Conservation (phyloP, 2,329 filamentous ascomycete species). For the Chaetoscypha palmicola region DNA sequence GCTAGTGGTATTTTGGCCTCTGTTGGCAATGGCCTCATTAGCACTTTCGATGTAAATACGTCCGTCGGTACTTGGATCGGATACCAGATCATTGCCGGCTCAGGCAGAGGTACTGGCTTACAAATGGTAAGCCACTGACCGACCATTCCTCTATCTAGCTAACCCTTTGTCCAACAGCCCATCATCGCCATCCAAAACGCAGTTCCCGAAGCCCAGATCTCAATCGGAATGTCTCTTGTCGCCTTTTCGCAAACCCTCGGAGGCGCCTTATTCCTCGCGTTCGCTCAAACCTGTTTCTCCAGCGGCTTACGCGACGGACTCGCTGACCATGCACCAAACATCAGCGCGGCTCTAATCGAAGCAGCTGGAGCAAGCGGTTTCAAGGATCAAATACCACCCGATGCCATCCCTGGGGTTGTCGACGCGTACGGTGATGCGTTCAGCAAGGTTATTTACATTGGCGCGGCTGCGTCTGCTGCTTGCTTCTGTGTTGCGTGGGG, state of each 20-base stretch:
- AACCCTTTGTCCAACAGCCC: constrained; percentile 10
- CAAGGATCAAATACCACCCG: constrained; percentile 27
- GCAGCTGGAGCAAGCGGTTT: constrained; percentile 37
- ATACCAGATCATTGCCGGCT: constrained; percentile 25
- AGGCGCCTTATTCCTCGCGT: constrained; percentile 28
- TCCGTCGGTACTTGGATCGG: constrained; percentile 20
- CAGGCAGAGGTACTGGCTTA: constrained; percentile 19
- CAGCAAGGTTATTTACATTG: constrained; percentile 22
- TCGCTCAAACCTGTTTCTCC: constrained; percentile 29
- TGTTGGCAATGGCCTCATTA: constrained; percentile 31
- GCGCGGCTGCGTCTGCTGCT: constrained; percentile 8
- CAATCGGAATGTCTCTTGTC: constrained; percentile 29
- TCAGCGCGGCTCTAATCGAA: constrained; percentile 32
- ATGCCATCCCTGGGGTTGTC: constrained; percentile 33
- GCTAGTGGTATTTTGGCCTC: constrained; percentile 25
- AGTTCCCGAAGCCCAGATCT: constrained; percentile 21
- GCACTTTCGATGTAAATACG: constrained; percentile 23
- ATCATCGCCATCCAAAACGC: constrained; percentile 32
- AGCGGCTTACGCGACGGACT: constrained; percentile 26
- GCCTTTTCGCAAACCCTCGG: constrained; percentile 31
- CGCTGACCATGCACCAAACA: constrained; percentile 27
- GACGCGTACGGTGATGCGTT: constrained; percentile 34
- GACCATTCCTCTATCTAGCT: not conserved
- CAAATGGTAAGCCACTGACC: constrained; percentile 18
- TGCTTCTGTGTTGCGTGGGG: constrained; percentile 29